phyloP scores from a whole-genome alignment of 2,329 filamentous ascomycete species.

The Trichophyton rubrum region DNA sequence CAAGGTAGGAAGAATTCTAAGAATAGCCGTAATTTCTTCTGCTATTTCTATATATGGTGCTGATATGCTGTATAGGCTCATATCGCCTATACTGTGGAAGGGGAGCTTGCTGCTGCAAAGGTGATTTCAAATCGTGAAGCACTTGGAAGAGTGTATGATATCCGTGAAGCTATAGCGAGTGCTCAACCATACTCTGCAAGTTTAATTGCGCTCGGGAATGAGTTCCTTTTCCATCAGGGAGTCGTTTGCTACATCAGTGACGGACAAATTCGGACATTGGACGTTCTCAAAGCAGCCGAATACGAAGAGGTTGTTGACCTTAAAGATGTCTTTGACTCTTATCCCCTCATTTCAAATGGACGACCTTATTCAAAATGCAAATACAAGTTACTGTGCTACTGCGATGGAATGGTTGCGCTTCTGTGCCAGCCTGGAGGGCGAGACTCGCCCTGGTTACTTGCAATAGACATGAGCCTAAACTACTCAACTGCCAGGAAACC shows the following conservation, averaged over 20 bases:
- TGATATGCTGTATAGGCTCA: constrained; percentile 25
- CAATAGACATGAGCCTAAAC: constrained; percentile 32
- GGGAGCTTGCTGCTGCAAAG: constrained; percentile 25
- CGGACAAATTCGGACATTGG: constrained; percentile 44
- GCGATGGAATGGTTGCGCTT: constrained; percentile 46
- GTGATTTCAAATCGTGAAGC: constrained; percentile 39
- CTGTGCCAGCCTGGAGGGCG: constrained; percentile 37
- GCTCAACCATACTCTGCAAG: constrained; percentile 51
- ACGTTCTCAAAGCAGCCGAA: constrained; percentile 40
- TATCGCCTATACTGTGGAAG: constrained; percentile 35
- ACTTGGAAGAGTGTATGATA: constrained; percentile 49
- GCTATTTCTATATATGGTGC: not conserved
- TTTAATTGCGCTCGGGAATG: constrained; percentile 47
- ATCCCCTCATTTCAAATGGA: not conserved
- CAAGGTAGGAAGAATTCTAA: constrained; percentile 36
- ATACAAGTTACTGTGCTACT: constrained; percentile 42
- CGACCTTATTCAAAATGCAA: not conserved
- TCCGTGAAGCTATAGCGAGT: constrained; percentile 46
- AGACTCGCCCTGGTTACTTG: constrained; percentile 42
- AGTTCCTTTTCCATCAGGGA: constrained; percentile 52
- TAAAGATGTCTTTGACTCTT: constrained; percentile 8
- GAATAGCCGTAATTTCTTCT: not conserved
- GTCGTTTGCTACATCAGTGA: constrained; percentile 51
- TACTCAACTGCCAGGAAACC: constrained; percentile 10
- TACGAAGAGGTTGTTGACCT: constrained; percentile 48